These are phyloP conservation scores for Carallia brachiata DNA, from an alignment of 345 rosid species.

Conservation along the genomic window DNA sequence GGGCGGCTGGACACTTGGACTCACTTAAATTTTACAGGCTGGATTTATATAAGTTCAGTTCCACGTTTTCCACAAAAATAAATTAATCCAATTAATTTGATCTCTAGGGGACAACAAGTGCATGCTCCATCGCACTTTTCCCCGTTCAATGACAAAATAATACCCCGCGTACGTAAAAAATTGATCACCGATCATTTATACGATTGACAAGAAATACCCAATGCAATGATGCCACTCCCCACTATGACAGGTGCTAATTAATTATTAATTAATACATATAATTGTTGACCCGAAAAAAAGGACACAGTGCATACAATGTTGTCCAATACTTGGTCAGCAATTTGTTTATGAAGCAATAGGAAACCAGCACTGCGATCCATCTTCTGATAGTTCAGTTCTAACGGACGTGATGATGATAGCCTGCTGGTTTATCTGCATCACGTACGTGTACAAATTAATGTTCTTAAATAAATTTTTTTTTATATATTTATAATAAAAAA, in stretches of 20 bases:
- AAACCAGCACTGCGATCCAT: neutral
- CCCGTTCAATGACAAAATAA: constrained; percentile 29
- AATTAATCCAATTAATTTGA: neutral
- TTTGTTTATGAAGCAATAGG: too few relatives aligned
- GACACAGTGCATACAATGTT: too few relatives aligned
- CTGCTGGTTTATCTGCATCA: neutral
- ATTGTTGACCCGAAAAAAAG: too few relatives aligned
- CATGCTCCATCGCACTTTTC: neutral
- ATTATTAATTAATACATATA: too few relatives aligned
- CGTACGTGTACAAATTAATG: neutral
- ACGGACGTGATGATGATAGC: neutral
- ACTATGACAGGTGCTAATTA: too few relatives aligned
- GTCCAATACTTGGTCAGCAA: too few relatives aligned
- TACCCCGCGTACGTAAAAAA: neutral
- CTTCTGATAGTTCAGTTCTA: constrained; percentile 23
- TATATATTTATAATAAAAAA: too few relatives aligned
- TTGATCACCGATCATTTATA: neutral
- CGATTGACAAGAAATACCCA: too few relatives aligned
- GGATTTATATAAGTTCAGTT: too few relatives aligned
- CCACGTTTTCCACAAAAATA: neutral
- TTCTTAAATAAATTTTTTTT: too few relatives aligned
- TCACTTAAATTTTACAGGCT: neutral
- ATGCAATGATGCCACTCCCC: too few relatives aligned
- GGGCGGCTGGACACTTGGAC: neutral
- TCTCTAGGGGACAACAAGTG: too few relatives aligned